Evolutionary conservation across 768 basidiomycete species (phyloP).

Genomic region (Rhodotorula babjevae): DNA sequence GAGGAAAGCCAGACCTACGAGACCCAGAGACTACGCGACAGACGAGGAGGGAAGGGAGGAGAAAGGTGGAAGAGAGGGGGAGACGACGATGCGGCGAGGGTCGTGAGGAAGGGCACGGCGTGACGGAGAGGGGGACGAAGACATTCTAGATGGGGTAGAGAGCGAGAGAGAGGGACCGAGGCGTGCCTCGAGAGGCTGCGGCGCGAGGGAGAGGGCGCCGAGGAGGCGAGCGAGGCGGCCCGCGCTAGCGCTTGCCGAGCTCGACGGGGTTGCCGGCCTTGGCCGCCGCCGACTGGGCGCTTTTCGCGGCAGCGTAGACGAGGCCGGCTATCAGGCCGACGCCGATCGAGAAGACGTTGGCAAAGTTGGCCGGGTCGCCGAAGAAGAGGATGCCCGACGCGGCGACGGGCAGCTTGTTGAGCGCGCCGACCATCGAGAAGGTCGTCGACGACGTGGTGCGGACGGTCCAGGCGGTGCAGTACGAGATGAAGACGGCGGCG

Average conservation of each 20-base stretch:
- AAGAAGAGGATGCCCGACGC: constrained; percentile 99
- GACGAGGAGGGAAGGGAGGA: not conserved
- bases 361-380: constrained; percentile 78
- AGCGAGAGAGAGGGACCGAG: too few relatives aligned
- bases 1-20: too few relatives aligned
- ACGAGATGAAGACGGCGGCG: constrained; percentile 94
- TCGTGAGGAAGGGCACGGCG: too few relatives aligned
- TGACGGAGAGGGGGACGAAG: too few relatives aligned
- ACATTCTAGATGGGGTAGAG: too few relatives aligned
- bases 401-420: constrained; percentile 96
- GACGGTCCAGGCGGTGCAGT: constrained; percentile 95
- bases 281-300: constrained; percentile 13
- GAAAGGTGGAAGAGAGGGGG: too few relatives aligned
- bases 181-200: not conserved
- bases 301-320: constrained; percentile 30
- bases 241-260: constrained; percentile 4
- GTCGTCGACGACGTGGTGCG: constrained; percentile 94
- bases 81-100: not conserved
- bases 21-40: too few relatives aligned
- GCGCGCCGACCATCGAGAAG: constrained; percentile 91
- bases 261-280: constrained; percentile 6
- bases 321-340: constrained; percentile 62
- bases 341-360: constrained; percentile 79
- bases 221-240: not conserved
- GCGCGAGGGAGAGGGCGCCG: not conserved